Base-by-base conservation (phyloP, 2,329 filamentous ascomycete genomes). In the Ophiostoma fasciatum region DNA sequence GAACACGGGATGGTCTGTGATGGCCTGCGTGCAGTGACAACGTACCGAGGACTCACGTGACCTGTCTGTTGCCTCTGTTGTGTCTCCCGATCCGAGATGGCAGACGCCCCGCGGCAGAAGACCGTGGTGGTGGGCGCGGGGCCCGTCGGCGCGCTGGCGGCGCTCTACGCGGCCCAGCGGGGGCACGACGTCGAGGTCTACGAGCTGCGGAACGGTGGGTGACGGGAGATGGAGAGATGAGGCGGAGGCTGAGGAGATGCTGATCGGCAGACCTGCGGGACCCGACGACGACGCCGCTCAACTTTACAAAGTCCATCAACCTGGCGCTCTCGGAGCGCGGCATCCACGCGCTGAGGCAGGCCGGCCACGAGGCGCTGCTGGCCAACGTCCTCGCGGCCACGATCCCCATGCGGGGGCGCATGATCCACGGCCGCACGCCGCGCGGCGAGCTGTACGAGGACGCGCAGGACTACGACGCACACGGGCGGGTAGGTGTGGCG, bases 271-370 rank as follows among this genome's bases (percentile, higher is more conserved):
- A 98, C 61, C 75, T 96, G 33, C 77, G 90, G 28, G 77, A 92
- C 53, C 77, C 81, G 3, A 70, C 74, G 3, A 94, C 82, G 1
- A 75, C 77, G 21, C 87, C 88, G 4, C 66, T 96, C 42, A 94
- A 94, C 58, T 94, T 94, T 53, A 93, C 87, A 42, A 93, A 85
- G 56, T 96, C 90, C n/a, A 98, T 98, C 63, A 98, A 98, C 52
- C 62, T 98, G 37, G 88, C 90, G 17, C 66, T 98, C 1, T 96
- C 90, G 0, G 87, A 96, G 54, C 76, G 90, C 40, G 90, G 90
- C 22, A 87, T 96, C 54, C 82, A 90, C 55, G 82, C 88, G 17
- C 78, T 98, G 59, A 71, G 72, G 35, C 64, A 81, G 47, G 74
- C 82, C 2, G 71, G 74, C 19, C 69, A 76, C 22, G 60, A 72